Evolutionary conservation across 2,329 filamentous ascomycete species (phyloP).

Genomic region (Nectriaceae sp.): DNA sequence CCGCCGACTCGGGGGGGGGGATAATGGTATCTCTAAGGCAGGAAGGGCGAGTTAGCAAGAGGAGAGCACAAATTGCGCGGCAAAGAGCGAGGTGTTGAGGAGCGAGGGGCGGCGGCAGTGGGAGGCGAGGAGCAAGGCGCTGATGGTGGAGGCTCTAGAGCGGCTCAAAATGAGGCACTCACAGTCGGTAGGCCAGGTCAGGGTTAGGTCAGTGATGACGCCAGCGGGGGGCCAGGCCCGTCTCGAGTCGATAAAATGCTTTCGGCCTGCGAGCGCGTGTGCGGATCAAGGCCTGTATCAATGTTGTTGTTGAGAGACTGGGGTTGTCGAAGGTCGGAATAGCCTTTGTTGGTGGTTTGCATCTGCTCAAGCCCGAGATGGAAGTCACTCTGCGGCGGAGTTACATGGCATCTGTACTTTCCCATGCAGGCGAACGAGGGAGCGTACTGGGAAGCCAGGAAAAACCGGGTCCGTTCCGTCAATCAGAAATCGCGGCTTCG

Average conservation of each 20-base stretch:
- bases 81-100: slow-evolving; percentile 15
- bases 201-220: slow-evolving; percentile 44
- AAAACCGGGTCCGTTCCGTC: slow-evolving; percentile 18
- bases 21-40: slow-evolving; percentile 17
- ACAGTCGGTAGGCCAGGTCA: slow-evolving; percentile 33
- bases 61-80: slow-evolving; percentile 20
- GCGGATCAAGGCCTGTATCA: slow-evolving; percentile 10
- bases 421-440: slow-evolving; percentile 30
- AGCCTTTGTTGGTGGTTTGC: slow-evolving; percentile 22
- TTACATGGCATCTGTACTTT: slow-evolving; percentile 37
- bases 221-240: slow-evolving; percentile 29
- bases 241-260: slow-evolving; percentile 16
- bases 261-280: slow-evolving; percentile 13
- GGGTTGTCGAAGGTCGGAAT: slow-evolving; percentile 10
- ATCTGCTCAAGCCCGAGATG: slow-evolving; percentile 23
- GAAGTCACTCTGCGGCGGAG: slow-evolving; percentile 38
- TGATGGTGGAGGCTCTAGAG: slow-evolving; percentile 29
- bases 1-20: slow-evolving; percentile 24
- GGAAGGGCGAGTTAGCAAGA: slow-evolving; percentile 23
- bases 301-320: slow-evolving; percentile 13
- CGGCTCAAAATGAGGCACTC: slow-evolving; percentile 40
- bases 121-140: slow-evolving; percentile 14
- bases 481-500: slow-evolving; percentile 18
- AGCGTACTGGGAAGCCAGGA: slow-evolving; percentile 13
- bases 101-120: slow-evolving; percentile 20